Evolutionary conservation across 2,329 filamentous ascomycete genomes (phyloP), one percentile per base, ranked within the genome.

Genomic region (Aureobasidium subglaciale): DNA sequence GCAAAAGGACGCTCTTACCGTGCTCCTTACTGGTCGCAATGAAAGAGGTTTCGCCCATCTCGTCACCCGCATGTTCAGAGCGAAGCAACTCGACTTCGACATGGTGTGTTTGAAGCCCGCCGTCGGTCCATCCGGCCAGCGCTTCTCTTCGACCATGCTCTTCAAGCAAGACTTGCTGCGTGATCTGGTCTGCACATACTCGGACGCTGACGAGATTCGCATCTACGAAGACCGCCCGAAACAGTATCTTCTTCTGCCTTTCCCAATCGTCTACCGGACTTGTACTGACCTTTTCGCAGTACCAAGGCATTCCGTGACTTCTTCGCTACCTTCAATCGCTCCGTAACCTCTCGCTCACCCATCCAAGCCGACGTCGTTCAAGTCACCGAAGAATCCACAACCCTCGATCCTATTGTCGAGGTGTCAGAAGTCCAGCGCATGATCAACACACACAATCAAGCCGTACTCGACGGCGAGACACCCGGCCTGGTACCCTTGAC

Each of bases 131-230:
- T 83, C 82, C 57, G 87, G 86, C 62, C 84, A 96, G 70, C 80
- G 78, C 18, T 95, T 97, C 67, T 69, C 75, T 50, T 89, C 78
- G 65, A 99, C 93, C 3, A 93, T 96, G 85, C 75, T 82, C 24
- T 99, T 96, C 78, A 99, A 99, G 75, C 88, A 96, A 67, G 77
- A 83, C 35, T 89, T 96, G 64, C 80, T 99, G 25, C 80, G 83
- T 60, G 81, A 87, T 22, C 74, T 97, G 54, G 82, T 96, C 73
- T 85, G 90, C 71, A 97, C 92, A 25, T 97, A 97, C 72, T 82
- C 78, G 59, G 70, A 83, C 38, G 90, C 92, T 3, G 81, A 86
- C n/a, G 90, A 96, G 64, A 86, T 97, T 55, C 83, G 78, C 34
- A 74, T 85, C 32, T 86, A 85, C 63, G 83, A 86, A 64, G 83